phyloP scores from a whole-genome alignment of 1,284 basidiomycete species.

The Agroathelia rolfsii region DNA sequence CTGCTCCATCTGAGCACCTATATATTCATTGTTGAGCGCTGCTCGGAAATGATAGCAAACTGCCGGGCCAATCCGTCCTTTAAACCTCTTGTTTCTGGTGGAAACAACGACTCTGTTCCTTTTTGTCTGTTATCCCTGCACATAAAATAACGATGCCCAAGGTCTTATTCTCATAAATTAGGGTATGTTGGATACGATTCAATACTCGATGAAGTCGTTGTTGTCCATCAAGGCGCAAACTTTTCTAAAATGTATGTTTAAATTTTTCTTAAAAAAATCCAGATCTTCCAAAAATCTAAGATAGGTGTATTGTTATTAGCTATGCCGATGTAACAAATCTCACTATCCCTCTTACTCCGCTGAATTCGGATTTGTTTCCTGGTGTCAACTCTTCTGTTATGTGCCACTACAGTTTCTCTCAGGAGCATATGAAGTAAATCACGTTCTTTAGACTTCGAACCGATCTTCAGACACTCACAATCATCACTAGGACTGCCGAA shows the following conservation, averaged over 20 bases:
- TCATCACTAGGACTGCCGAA: too few relatives aligned
- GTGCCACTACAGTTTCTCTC: too few relatives aligned
- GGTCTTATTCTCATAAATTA: slow-evolving; percentile 8
- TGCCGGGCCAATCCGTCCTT: slow-evolving; percentile 47
- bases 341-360: too few relatives aligned
- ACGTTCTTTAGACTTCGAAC: too few relatives aligned
- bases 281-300: neutral
- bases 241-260: slow-evolving; percentile 18
- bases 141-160: neutral
- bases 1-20: neutral
- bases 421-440: too few relatives aligned
- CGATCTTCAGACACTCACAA: too few relatives aligned
- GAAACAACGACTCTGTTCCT: slow-evolving; percentile 40
- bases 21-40: neutral
- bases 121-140: slow-evolving; percentile 29
- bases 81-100: slow-evolving; percentile 47
- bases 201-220: slow-evolving; percentile 19
- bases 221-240: slow-evolving; percentile 25
- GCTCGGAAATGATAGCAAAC: slow-evolving; percentile 26
- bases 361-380: too few relatives aligned
- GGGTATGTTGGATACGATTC: slow-evolving; percentile 29
- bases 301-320: too few relatives aligned
- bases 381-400: too few relatives aligned
- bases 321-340: too few relatives aligned
- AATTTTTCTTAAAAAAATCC: too few relatives aligned